Base-by-base conservation (phyloP, 495 filamentous ascomycete genomes). In the Tuber melanosporum region DNA sequence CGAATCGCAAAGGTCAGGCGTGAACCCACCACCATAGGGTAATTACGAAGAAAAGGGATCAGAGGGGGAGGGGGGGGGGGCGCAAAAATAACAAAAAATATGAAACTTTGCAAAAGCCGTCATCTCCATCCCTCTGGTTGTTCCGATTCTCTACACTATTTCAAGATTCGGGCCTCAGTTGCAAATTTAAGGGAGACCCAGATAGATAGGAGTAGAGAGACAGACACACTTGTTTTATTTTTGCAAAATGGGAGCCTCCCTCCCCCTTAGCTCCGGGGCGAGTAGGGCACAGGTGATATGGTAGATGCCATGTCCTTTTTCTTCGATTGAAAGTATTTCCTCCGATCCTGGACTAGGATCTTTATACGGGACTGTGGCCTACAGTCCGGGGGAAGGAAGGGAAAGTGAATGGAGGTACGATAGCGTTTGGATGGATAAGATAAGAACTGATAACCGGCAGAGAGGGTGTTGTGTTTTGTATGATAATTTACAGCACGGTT, bases 61-160 rank as follows among this genome's bases (percentile, higher is more conserved):
- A 36, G 15, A 32, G 7, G 26, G 14, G 26, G 26, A n/a, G 3
- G 26, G 52, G n/a, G 26, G 52, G n/a, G 10, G 26, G 57, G 57
- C 32, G 26, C 57, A 66, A 32, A 66, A 66, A 36, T 66, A 66
- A 66, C 57, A 66, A 66, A 36, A 36, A 26, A 8, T 26, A 66
- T 17, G 57, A 36, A 12, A 32, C 17, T 4, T 62, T 66, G 57
- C 26, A 36, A 66, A 66, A 66, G 10, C 26, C 15, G 2, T 26
- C 32, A 1, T 36, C 26, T 15, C 9, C 22, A n/a, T 12, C 22
- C 20, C 49, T n/a, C 22, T 9, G 22, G 49, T 14, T 8, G 4
- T 66, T 66, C 57, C 57, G 57, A 66, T 66, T 66, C 57, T 66
- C 57, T 66, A 66, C 57, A 36, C 57, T 66, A 36, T 66, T 66